Percentiles rank a stretch among this genome's conserved stretches.
Evolutionary conservation across 345 rosid species (phyloP).

Genomic region (Barbarea vulgaris): DNA sequence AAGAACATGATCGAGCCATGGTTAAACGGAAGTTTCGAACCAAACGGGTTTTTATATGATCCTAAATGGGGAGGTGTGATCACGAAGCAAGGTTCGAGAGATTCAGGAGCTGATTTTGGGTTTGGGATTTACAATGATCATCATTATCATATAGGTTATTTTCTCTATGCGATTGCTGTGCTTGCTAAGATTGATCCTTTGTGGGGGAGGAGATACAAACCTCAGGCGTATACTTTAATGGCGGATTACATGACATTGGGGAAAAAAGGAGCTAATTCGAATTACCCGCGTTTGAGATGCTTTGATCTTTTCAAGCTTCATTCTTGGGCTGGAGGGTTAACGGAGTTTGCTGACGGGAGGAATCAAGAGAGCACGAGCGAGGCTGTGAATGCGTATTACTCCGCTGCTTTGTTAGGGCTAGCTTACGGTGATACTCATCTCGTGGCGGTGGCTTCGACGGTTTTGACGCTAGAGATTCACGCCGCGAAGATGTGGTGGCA

Average conservation of each 20-base stretch:
- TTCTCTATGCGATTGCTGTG: constrained; percentile 84
- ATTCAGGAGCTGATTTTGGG: constrained; percentile 82
- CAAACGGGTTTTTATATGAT: constrained; percentile 81
- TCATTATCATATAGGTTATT: constrained; percentile 90
- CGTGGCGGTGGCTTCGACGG: constrained; percentile 62
- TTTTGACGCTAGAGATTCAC: constrained; percentile 79
- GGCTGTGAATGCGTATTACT: constrained; percentile 89
- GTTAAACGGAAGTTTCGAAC: constrained; percentile 73
- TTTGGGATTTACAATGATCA: constrained; percentile 80
- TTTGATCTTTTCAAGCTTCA: constrained; percentile 90
- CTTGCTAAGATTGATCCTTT: constrained; percentile 76
- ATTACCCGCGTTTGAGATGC: constrained; percentile 76
- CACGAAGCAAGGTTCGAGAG: constrained; percentile 64
- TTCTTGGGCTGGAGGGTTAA: constrained; percentile 96
- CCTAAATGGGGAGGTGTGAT: constrained; percentile 87
- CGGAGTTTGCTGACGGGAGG: constrained; percentile 84
- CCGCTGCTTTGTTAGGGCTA: constrained; percentile 87
- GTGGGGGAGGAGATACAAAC: constrained; percentile 85
- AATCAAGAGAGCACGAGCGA: constrained; percentile 94
- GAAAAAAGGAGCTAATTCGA: constrained; percentile 38
- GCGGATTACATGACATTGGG: constrained; percentile 82
- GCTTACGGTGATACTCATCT: constrained; percentile 91
- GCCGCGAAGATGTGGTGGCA: constrained; percentile 98
- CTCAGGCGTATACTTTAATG: constrained; percentile 79
- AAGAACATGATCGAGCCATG: constrained; percentile 85